Base-by-base conservation (phyloP, 257 asterid species). In the Nicotiana attenuata region DNA sequence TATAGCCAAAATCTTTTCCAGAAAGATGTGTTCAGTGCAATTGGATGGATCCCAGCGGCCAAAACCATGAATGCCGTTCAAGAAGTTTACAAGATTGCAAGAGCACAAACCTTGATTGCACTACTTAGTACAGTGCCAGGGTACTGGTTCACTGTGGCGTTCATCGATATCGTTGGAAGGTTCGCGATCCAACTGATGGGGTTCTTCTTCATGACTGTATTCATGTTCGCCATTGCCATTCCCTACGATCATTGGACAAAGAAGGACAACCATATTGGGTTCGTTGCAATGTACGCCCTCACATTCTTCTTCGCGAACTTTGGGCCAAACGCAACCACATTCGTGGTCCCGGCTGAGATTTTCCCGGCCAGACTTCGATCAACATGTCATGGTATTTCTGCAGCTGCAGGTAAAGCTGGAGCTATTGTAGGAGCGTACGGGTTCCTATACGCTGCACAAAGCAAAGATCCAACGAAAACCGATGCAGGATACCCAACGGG, bases 341-440 rank as follows among this genome's bases (percentile, higher is more conserved):
- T 85, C 13, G 82, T 85, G 2, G 88, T 71, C 1, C 78, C 78
- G 1, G 78, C 78, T 3, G 78, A 71, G 59, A 71, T 71, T 11
- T 71, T 71, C 26, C 88, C 88, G 20, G 88, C 86, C 10, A 71
- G 86, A 82, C 63, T 82, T 4, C 50, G 88, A 0, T 85, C 86
- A 10, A 85, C 88, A 5, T 85, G 86, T 16, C 88, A 85, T 47
- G 88, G 86, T 0, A 85, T 85, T 63, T 85, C 86, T 3, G 86
- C 86, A 0, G 88, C 88, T n/a, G 86, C 88, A 5, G 88, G 88
- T 68, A 85, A 85, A 28, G 88, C 88, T 0, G 88, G 88, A 9
- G 88, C 88, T 1, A 85, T 85, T 1, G 84, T 85, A 13, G 88
- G 88, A 16, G 88, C 86, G 0, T 85, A 78, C 17, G 86, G 86